phyloP scores from a whole-genome alignment of 1,284 basidiomycete species.

The Athelia sp. region DNA sequence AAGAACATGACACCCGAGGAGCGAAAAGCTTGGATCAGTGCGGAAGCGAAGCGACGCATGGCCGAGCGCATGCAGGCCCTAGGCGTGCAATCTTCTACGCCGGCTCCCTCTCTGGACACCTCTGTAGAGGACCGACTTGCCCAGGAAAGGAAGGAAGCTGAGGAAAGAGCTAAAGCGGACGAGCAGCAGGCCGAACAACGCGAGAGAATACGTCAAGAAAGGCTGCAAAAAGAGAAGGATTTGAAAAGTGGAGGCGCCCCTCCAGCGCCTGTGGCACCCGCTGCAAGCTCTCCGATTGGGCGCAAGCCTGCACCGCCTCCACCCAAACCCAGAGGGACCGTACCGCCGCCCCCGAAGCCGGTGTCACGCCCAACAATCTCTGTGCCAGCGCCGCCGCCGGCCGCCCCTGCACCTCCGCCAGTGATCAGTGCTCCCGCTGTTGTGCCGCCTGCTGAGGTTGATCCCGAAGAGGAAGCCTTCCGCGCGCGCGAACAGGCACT shows the following conservation, averaged over 20 bases:
- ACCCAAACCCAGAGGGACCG: slow-evolving; percentile 30
- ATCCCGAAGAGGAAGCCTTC: slow-evolving; percentile 64
- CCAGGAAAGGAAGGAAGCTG: slow-evolving; percentile 81
- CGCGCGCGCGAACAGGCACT: slow-evolving; percentile 61
- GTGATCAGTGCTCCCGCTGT: slow-evolving; percentile 28
- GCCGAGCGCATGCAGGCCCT: slow-evolving; percentile 86
- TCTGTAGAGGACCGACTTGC: slow-evolving; percentile 79
- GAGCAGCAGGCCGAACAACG: slow-evolving; percentile 77
- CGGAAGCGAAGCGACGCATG: slow-evolving; percentile 81
- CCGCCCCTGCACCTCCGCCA: slow-evolving; percentile 23
- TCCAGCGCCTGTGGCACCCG: slow-evolving; percentile 19
- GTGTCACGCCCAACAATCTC: slow-evolving; percentile 13
- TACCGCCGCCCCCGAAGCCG: slow-evolving; percentile 40
- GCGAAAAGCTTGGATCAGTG: slow-evolving; percentile 74
- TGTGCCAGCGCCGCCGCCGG: slow-evolving; percentile 17
- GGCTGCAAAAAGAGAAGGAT: slow-evolving; percentile 65
- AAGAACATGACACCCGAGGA: slow-evolving; percentile 87
- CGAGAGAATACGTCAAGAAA: slow-evolving; percentile 62
- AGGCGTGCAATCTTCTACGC: slow-evolving; percentile 58
- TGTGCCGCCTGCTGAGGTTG: slow-evolving; percentile 35
- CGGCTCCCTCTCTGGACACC: slow-evolving; percentile 59
- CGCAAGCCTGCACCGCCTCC: slow-evolving; percentile 24
- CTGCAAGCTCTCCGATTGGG: slow-evolving; percentile 25
- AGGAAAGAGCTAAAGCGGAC: slow-evolving; percentile 70
- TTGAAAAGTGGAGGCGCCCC: slow-evolving; percentile 39